A percentile compares a stretch with the other conserved stretches of the same genome.
phyloP scores from a whole-genome alignment of 108 stramenopile species.

The Conticribra weissflogii region DNA sequence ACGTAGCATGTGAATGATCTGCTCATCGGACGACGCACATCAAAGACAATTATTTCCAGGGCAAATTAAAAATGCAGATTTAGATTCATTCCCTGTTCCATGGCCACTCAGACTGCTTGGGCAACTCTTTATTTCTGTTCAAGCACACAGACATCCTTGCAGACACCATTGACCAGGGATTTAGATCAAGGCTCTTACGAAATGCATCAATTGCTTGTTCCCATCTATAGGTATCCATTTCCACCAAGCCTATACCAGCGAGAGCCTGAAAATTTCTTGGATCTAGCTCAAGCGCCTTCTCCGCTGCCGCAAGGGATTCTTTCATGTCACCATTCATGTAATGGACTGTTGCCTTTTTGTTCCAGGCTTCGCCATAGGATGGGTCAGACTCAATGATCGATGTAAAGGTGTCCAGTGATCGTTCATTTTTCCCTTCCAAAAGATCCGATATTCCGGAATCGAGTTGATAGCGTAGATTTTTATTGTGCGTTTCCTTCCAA shows the following conservation, averaged over 20 bases:
- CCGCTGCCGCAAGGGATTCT: slow-evolving; percentile 54
- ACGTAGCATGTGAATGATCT: too few relatives aligned
- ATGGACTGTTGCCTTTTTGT: slow-evolving; percentile 54
- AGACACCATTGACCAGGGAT: slow-evolving; percentile 78
- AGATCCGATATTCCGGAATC: slow-evolving; percentile 62
- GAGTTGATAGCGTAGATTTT: slow-evolving; percentile 51
- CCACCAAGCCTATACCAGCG: slow-evolving; percentile 73
- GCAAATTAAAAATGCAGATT: background rate
- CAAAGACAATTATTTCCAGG: background rate
- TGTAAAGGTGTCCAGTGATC: slow-evolving; percentile 56
- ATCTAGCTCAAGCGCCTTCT: slow-evolving; percentile 57
- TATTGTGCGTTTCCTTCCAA: slow-evolving; percentile 62
- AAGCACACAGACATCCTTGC: slow-evolving; percentile 57
- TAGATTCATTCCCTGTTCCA: background rate
- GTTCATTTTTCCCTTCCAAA: slow-evolving; percentile 58
- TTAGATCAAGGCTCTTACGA: slow-evolving; percentile 60
- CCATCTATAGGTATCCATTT: slow-evolving; percentile 58
- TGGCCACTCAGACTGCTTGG: background rate
- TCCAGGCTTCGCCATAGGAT: slow-evolving; percentile 72
- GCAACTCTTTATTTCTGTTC: slow-evolving; percentile 6
- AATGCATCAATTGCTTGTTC: slow-evolving; percentile 56
- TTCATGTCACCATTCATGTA: slow-evolving; percentile 68
- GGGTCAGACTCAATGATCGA: slow-evolving; percentile 64
- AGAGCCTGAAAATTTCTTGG: slow-evolving; percentile 72
- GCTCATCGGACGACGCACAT: too few relatives aligned